Evolutionary conservation across 1,139 yeast genomes (phyloP).

Genomic region (Magnusiomyces fungicola): DNA sequence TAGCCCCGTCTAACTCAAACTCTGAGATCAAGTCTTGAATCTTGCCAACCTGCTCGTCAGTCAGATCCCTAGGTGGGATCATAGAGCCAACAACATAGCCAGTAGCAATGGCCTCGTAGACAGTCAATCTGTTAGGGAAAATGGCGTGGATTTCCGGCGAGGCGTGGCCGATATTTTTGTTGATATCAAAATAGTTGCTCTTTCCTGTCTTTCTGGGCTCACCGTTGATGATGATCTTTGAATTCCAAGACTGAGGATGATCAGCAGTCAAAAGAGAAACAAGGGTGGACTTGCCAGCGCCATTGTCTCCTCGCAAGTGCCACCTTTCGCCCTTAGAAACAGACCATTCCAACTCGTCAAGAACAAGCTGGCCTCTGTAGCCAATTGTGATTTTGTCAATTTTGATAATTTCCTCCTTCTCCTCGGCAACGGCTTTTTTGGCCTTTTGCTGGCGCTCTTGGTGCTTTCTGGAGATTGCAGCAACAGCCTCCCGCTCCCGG

Average conservation of each 20-base stretch:
- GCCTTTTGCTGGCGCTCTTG: not conserved
- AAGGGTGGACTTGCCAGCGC: conserved; percentile 87
- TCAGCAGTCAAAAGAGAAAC: conserved; percentile 82
- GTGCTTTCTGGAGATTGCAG: not conserved
- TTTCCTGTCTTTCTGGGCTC: conserved; percentile 66
- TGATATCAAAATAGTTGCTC: conserved; percentile 69
- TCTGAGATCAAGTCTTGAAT: conserved; percentile 29
- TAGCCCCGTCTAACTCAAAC: conserved; percentile 33
- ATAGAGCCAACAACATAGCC: conserved; percentile 66
- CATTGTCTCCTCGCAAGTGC: conserved; percentile 87
- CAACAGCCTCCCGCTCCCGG: conserved; percentile 13
- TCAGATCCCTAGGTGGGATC: conserved; percentile 36
- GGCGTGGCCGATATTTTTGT: conserved; percentile 72
- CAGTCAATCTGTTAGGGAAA: conserved; percentile 52
- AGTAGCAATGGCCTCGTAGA: conserved; percentile 56
- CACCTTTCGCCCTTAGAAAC: conserved; percentile 70
- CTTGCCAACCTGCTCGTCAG: conserved; percentile 31
- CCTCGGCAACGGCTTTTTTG: not conserved
- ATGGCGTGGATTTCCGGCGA: conserved; percentile 90
- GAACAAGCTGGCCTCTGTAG: conserved; percentile 55
- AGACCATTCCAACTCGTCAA: conserved; percentile 57
- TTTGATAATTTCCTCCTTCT: conserved; percentile 39
- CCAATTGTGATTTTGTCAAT: conserved; percentile 57
- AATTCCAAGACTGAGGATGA: conserved; percentile 94
- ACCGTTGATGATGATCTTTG: conserved; percentile 58